A percentile compares a stretch with the other conserved stretches of the same genome.
phyloP scores from a whole-genome alignment of 176 grass and related monocot species.

The Triticum aestivum region DNA sequence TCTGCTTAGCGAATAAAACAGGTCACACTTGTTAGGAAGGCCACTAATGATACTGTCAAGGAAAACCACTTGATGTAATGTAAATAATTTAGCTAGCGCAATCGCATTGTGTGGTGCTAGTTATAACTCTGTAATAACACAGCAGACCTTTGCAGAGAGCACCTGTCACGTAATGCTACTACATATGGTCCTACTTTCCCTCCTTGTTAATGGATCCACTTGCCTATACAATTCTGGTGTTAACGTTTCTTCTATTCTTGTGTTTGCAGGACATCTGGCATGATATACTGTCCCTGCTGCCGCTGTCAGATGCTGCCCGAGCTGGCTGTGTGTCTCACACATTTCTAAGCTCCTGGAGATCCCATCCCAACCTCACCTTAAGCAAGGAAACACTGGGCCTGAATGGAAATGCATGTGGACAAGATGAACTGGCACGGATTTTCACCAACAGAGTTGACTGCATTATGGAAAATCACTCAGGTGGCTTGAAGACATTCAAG shows the following conservation, averaged over 20 bases:
- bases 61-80: no score
- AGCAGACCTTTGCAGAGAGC: no score
- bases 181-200: neutral
- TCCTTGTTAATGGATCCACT: neutral
- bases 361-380: neutral
- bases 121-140: no score
- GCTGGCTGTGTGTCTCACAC: constrained; percentile 5
- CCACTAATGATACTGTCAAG: no score
- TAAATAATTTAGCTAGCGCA: no score
- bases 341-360: neutral
- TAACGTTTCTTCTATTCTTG: neutral
- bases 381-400: neutral
- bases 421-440: no score
- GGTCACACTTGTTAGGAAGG: neutral
- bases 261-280: constrained; percentile 4
- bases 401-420: neutral
- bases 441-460: no score
- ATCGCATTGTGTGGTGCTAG: no score
- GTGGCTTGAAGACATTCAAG: no score
- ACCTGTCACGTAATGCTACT: no score
- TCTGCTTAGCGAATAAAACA: no score
- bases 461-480: no score
- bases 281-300: neutral
- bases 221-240: neutral
- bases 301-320: neutral